phyloP scores from a whole-genome alignment of 2,329 filamentous ascomycete genomes.

The Paecilomyces variotii region DNA sequence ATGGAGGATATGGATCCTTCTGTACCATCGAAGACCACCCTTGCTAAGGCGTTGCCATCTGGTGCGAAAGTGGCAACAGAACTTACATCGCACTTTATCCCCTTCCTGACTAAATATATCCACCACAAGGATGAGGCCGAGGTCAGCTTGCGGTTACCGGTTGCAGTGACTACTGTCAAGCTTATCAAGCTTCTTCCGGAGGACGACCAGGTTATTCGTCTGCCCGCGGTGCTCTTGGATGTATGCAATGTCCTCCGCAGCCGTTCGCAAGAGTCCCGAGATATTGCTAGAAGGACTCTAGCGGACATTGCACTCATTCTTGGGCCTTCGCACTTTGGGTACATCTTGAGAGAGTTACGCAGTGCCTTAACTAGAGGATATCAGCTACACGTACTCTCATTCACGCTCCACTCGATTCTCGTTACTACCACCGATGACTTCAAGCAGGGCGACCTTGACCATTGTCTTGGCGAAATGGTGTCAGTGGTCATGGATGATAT shows the following conservation, averaged over 20 bases:
- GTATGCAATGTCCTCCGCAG: slow-evolving; percentile 89
- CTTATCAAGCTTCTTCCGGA: slow-evolving; percentile 72
- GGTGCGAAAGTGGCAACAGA: slow-evolving; percentile 62
- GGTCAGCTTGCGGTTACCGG: slow-evolving; percentile 84
- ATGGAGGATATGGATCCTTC: slow-evolving; percentile 22
- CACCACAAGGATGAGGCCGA: slow-evolving; percentile 93
- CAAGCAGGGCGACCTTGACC: slow-evolving; percentile 76
- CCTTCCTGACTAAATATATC: slow-evolving; percentile 72
- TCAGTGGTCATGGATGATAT: slow-evolving; percentile 94
- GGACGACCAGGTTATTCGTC: slow-evolving; percentile 61
- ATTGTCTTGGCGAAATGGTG: slow-evolving; percentile 71
- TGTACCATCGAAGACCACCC: slow-evolving; percentile 28
- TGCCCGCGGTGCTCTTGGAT: slow-evolving; percentile 81
- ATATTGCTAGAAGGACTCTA: slow-evolving; percentile 83
- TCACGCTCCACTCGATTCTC: slow-evolving; percentile 86
- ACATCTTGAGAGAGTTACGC: slow-evolving; percentile 85
- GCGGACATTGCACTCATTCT: slow-evolving; percentile 74
- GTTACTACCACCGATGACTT: slow-evolving; percentile 66
- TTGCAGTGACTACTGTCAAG: slow-evolving; percentile 83
- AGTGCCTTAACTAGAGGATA: slow-evolving; percentile 78
- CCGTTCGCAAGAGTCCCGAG: slow-evolving; percentile 77
- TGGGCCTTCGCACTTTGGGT: slow-evolving; percentile 76
- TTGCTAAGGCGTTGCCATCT: slow-evolving; percentile 60
- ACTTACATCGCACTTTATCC: slow-evolving; percentile 66
- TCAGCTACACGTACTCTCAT: slow-evolving; percentile 90